Percentiles rank a stretch among this genome's conserved stretches.
Evolutionary conservation across 2,329 filamentous ascomycete species (phyloP).

Genomic region (Lachnellula arida): DNA sequence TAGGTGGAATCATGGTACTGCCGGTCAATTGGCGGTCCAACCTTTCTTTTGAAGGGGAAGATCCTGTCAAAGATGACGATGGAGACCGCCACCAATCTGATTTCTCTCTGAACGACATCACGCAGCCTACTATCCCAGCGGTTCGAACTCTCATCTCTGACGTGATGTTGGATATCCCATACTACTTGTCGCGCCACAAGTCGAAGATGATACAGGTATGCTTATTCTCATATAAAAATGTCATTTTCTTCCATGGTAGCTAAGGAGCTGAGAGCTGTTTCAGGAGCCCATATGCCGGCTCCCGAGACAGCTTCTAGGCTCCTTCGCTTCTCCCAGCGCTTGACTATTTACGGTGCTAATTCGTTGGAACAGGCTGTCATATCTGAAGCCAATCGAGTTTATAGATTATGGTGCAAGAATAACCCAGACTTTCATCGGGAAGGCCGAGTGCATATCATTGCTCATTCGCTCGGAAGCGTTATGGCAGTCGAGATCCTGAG

Average conservation of each 20-base stretch:
- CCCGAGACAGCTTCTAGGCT: too few relatives aligned
- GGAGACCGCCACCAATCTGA: slow-evolving; percentile 53
- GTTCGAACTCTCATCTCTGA: slow-evolving; percentile 94
- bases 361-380: slow-evolving; percentile 56
- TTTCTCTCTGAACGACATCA: slow-evolving; percentile 80
- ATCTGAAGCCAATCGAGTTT: slow-evolving; percentile 90
- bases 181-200: slow-evolving; percentile 96
- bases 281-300: too few relatives aligned
- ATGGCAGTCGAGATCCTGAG: slow-evolving; percentile 93
- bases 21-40: slow-evolving; percentile 92
- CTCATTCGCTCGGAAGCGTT: slow-evolving; percentile 87
- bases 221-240: too few relatives aligned
- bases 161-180: slow-evolving; percentile 97
- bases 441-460: slow-evolving; percentile 86
- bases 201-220: slow-evolving; percentile 73
- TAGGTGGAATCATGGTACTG: slow-evolving; percentile 88
- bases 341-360: too few relatives aligned
- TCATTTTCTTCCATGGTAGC: too few relatives aligned
- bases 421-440: slow-evolving; percentile 78
- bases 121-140: slow-evolving; percentile 81
- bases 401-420: slow-evolving; percentile 88
- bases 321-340: too few relatives aligned
- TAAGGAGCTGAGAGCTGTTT: too few relatives aligned
- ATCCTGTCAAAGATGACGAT: slow-evolving; percentile 52
- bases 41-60: slow-evolving; percentile 79